These are phyloP conservation scores for Globisporangium rhizosaccharum DNA, from an alignment of 352 stramenopile species.

Conservation along the genomic window DNA sequence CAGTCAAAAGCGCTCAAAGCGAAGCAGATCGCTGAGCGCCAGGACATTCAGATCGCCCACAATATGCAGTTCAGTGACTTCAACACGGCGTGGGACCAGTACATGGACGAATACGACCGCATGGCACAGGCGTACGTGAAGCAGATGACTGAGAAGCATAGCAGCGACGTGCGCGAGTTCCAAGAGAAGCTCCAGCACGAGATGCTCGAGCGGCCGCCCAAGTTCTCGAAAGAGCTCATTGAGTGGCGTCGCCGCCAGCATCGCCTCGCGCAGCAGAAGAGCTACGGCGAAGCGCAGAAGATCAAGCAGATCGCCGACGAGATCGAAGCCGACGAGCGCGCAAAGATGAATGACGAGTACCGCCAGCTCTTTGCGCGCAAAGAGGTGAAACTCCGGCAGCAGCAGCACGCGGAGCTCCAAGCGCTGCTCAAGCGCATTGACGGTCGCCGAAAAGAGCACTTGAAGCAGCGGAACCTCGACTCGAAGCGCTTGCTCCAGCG, in stretches of 20 bases:
- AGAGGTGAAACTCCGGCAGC: slow-evolving; percentile 86
- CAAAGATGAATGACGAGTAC: slow-evolving; percentile 84
- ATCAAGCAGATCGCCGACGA: slow-evolving; percentile 94
- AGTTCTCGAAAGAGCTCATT: slow-evolving; percentile 93
- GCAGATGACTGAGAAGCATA: slow-evolving; percentile 93
- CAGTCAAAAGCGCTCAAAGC: slow-evolving; percentile 90
- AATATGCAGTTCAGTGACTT: slow-evolving; percentile 96
- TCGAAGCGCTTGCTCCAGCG: slow-evolving; percentile 92
- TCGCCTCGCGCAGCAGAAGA: slow-evolving; percentile 91
- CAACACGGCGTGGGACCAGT: slow-evolving; percentile 92
- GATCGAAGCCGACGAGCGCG: slow-evolving; percentile 89
- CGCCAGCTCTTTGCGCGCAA: slow-evolving; percentile 77
- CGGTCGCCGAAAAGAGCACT: slow-evolving; percentile 89
- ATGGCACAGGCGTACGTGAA: slow-evolving; percentile 93
- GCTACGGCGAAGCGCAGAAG: slow-evolving; percentile 92
- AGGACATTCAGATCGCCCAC: slow-evolving; percentile 93
- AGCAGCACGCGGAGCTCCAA: slow-evolving; percentile 91
- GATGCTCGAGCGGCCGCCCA: slow-evolving; percentile 81
- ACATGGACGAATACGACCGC: slow-evolving; percentile 93
- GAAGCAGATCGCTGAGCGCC: slow-evolving; percentile 87
- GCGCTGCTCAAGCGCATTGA: slow-evolving; percentile 94
- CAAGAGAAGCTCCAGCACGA: slow-evolving; percentile 87
- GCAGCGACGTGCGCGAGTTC: slow-evolving; percentile 76
- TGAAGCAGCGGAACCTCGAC: slow-evolving; percentile 91
- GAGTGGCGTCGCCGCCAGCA: slow-evolving; percentile 93